Evolutionary conservation across 176 grass and related monocot species (phyloP), one percentile per base, ranked within the genome.

Genomic region (Bonia amplexicaulis): DNA sequence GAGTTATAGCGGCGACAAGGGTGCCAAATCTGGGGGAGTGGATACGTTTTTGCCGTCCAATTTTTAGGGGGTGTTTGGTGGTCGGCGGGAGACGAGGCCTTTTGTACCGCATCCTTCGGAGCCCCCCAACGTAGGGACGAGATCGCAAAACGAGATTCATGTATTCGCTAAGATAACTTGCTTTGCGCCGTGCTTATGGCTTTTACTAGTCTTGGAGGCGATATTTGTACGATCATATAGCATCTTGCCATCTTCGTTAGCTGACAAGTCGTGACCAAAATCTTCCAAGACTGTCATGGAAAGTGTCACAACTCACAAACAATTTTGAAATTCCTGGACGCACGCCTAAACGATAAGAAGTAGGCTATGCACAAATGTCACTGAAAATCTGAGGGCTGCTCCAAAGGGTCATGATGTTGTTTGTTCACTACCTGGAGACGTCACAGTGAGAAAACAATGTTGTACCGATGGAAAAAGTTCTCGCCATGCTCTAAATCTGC

Each of bases 401-500:
- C n/a, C n/a, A 12, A 25, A 12, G n/a, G 6, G 19, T 3, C n/a
- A 10, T 78, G 25, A 35, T 42, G 53, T 26, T 26, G 8, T 25
- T 19, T 3, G 17, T 9, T 31, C 19, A 7, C 37, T 47, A 2
- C 26, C 15, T 13, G 26, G 61, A 31, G 61, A 64, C 27, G 53
- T 51, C 80, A 93, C 79, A 96, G 55, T 2, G 85, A 83, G 77
- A 96, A 99, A 2, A 92, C 92, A 73, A 99, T 94, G 63, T 92
- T 90, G 81, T 94, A 44, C 2, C 85, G 83, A 72, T 88, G 84
- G 27, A 99, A 88, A 82, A 91, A 82, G 82, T 76, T 87, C 79
- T 99, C 93, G 0, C 96, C 96, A 47, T 94, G 92, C 84, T 99
- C 96, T 49, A 84, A 99, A 88, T 99, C 96, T 73, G 90, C 67